phyloP scores from a whole-genome alignment of 2,329 filamentous ascomycete species.

The Gremmenia infestans region DNA sequence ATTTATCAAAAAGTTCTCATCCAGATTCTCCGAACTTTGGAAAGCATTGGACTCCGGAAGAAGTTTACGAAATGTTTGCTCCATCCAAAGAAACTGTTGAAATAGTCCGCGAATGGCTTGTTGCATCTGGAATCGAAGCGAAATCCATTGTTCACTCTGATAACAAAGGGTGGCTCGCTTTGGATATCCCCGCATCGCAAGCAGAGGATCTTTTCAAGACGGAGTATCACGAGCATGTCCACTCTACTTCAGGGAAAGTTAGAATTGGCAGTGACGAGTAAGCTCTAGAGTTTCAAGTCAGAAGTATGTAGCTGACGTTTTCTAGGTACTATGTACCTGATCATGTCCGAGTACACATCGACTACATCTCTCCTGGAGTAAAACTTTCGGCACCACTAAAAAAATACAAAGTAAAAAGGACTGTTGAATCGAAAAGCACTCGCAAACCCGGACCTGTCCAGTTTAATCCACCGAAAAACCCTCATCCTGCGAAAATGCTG shows the following conservation, averaged over 20 bases:
- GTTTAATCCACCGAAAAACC: background rate
- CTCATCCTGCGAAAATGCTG: background rate
- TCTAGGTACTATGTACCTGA: slow-evolving; percentile 36
- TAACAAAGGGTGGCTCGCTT: slow-evolving; percentile 33
- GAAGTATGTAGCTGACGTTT: background rate
- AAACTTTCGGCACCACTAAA: slow-evolving; percentile 30
- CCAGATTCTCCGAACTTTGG: slow-evolving; percentile 32
- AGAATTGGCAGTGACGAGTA: slow-evolving; percentile 34
- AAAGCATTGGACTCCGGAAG: slow-evolving; percentile 31
- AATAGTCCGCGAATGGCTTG: slow-evolving; percentile 32
- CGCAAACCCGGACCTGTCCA: slow-evolving; percentile 7
- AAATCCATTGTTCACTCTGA: slow-evolving; percentile 31
- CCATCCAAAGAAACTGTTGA: slow-evolving; percentile 30
- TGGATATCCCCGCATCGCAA: slow-evolving; percentile 32
- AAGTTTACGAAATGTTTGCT: slow-evolving; percentile 32
- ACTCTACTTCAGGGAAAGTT: slow-evolving; percentile 25
- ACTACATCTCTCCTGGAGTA: slow-evolving; percentile 43
- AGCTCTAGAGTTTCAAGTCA: slow-evolving; percentile 3
- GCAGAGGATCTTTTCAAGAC: slow-evolving; percentile 33
- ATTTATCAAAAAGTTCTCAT: slow-evolving; percentile 19
- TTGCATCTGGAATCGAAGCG: slow-evolving; percentile 29
- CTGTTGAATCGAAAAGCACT: background rate
- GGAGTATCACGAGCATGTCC: slow-evolving; percentile 33
- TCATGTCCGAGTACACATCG: slow-evolving; percentile 37
- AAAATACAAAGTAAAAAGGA: slow-evolving; percentile 8